Percentiles rank a stretch among this genome's conserved stretches.
Evolutionary conservation across 2,329 filamentous ascomycete species (phyloP).

Genomic region (Cercospora beticola): DNA sequence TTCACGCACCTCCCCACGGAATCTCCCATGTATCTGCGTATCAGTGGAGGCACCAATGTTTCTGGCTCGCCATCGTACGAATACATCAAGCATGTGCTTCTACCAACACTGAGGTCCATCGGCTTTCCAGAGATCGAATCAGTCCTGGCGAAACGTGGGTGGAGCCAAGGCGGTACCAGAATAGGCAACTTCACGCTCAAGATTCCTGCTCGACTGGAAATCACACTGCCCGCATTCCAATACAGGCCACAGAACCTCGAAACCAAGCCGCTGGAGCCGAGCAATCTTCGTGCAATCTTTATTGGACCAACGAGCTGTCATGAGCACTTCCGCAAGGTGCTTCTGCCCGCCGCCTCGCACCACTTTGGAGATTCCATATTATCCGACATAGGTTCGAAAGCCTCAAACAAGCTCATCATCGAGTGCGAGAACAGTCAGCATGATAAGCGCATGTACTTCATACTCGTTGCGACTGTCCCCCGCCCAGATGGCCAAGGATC

Average conservation of each 20-base stretch:
- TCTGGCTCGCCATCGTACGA: slow-evolving; percentile 56
- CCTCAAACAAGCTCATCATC: slow-evolving; percentile 7
- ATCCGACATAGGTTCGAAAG: not conserved
- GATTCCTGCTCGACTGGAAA: slow-evolving; percentile 44
- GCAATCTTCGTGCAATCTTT: slow-evolving; percentile 37
- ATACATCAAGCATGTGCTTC: slow-evolving; percentile 56
- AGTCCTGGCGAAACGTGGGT: slow-evolving; percentile 52
- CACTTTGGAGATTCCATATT: slow-evolving; percentile 19
- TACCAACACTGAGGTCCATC: slow-evolving; percentile 53
- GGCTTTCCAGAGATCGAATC: slow-evolving; percentile 51
- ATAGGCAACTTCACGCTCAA: slow-evolving; percentile 53
- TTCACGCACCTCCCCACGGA: slow-evolving; percentile 37
- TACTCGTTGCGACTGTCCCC: slow-evolving; percentile 53
- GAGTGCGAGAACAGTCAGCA: slow-evolving; percentile 28
- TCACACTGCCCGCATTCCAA: slow-evolving; percentile 40
- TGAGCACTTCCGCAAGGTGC: slow-evolving; percentile 24
- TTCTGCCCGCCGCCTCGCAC: slow-evolving; percentile 12
- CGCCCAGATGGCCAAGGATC: slow-evolving; percentile 35
- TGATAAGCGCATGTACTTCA: slow-evolving; percentile 49
- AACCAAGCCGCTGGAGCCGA: slow-evolving; percentile 17
- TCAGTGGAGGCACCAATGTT: slow-evolving; percentile 61
- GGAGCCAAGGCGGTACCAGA: slow-evolving; percentile 49
- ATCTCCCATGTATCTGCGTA: slow-evolving; percentile 40
- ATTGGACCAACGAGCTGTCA: slow-evolving; percentile 41
- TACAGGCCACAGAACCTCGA: slow-evolving; percentile 34